A percentile compares a stretch with the other conserved stretches of the same genome.
Evolutionary conservation across 2,329 filamentous ascomycete species (phyloP).

Genomic region (Cordyceps javanica): DNA sequence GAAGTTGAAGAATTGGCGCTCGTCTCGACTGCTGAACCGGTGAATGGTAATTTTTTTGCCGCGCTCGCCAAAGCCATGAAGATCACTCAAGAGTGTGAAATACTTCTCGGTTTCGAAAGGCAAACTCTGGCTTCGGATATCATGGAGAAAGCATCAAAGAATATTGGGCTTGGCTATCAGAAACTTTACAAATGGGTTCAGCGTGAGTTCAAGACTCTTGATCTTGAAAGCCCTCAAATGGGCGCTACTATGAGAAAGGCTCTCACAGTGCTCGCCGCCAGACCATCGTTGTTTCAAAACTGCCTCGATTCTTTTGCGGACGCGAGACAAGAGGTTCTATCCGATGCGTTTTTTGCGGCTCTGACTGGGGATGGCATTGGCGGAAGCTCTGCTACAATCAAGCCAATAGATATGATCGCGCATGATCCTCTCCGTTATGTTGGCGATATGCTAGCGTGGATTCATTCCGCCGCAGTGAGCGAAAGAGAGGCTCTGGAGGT

Average conservation of each 20-base stretch:
- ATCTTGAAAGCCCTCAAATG: conserved; percentile 91
- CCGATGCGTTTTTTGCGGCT: conserved; percentile 82
- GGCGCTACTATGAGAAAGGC: conserved; percentile 77
- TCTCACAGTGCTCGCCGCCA: conserved; percentile 79
- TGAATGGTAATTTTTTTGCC: conserved; percentile 79
- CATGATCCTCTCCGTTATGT: conserved; percentile 89
- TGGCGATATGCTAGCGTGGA: conserved; percentile 97
- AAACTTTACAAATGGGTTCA: conserved; percentile 96
- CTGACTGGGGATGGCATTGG: conserved; percentile 65
- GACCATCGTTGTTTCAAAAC: conserved; percentile 84
- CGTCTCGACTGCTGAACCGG: conserved; percentile 72
- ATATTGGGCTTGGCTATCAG: conserved; percentile 84
- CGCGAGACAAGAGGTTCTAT: conserved; percentile 77
- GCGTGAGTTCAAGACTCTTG: conserved; percentile 83
- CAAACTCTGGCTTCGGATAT: conserved; percentile 83
- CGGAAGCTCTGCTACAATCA: conserved; percentile 55
- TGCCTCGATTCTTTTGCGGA: conserved; percentile 92
- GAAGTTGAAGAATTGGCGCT: conserved; percentile 72
- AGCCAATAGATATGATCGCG: conserved; percentile 89
- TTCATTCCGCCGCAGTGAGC: conserved; percentile 87
- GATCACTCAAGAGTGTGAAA: conserved; percentile 82
- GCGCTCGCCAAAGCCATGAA: conserved; percentile 73
- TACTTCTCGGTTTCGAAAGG: conserved; percentile 83
- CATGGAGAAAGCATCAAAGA: conserved; percentile 83
- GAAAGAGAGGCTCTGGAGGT: conserved; percentile 89